Conservation (phyloP, 345 rosid species). For the Melaleuca alternifolia region DNA sequence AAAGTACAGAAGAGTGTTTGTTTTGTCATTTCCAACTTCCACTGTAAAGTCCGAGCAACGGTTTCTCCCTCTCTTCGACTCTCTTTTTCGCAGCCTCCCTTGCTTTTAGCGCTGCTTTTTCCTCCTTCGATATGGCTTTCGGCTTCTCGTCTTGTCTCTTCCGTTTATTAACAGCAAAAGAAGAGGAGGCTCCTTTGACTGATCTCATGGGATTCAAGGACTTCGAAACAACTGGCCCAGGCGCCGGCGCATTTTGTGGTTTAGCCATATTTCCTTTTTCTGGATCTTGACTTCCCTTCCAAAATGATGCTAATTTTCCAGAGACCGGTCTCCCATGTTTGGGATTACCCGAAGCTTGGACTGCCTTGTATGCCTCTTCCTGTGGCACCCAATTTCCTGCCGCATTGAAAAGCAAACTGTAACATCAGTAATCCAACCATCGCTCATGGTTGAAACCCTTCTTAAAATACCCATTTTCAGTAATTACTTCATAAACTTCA, state of each 20-base stretch:
- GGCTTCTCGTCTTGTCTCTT: slow-evolving; percentile 59
- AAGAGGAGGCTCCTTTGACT: slow-evolving; percentile 60
- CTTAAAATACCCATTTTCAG: not conserved
- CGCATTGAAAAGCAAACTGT: slow-evolving; percentile 17
- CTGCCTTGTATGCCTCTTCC: slow-evolving; percentile 66
- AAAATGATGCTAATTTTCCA: slow-evolving; percentile 22
- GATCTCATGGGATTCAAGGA: slow-evolving; percentile 54
- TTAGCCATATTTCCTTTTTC: slow-evolving; percentile 18
- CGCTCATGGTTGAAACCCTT: not conserved
- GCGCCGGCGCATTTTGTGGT: slow-evolving; percentile 25
- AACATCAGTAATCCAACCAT: not conserved
- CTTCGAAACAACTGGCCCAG: slow-evolving; percentile 55
- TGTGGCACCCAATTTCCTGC: slow-evolving; percentile 86
- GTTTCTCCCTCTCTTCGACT: slow-evolving; percentile 83
- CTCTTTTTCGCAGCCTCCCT: slow-evolving; percentile 95
- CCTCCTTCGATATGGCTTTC: slow-evolving; percentile 61
- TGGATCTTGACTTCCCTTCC: slow-evolving; percentile 14
- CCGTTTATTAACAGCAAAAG: slow-evolving; percentile 53
- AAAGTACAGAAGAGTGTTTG: not conserved
- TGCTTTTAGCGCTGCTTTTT: slow-evolving; percentile 73
- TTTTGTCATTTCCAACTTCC: not conserved
- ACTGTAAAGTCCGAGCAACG: slow-evolving; percentile 81
- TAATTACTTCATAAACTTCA: not conserved
- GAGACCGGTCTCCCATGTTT: slow-evolving; percentile 24
- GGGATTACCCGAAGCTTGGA: slow-evolving; percentile 21